Percentiles rank a stretch among this genome's conserved stretches.
Conservation (phyloP, 2,329 filamentous ascomycete species). For the Reticulascus tulasneorum region DNA sequence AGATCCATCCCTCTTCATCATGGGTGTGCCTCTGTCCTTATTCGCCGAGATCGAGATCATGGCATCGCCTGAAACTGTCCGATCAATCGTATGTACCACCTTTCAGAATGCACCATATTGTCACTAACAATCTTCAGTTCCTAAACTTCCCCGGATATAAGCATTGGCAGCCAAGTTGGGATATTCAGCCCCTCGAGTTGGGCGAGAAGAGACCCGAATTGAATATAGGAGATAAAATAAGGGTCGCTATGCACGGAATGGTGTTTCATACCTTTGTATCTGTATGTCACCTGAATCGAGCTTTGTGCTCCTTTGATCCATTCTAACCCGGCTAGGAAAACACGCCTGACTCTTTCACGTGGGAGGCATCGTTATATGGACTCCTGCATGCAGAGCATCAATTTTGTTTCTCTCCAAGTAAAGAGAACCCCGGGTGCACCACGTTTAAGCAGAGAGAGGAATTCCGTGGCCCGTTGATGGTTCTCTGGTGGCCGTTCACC, state of each 20-base stretch:
- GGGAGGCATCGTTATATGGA: slow-evolving; percentile 14
- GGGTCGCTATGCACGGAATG: slow-evolving; percentile 1
- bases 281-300: not conserved
- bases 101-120: not conserved
- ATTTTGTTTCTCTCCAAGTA: slow-evolving; percentile 17
- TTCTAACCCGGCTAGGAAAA: slow-evolving; percentile 1
- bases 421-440: slow-evolving; percentile 15
- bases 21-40: not conserved
- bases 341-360: slow-evolving; percentile 11
- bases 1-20: not conserved
- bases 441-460: slow-evolving; percentile 18
- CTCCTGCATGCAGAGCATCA: slow-evolving; percentile 17
- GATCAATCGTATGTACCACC: not conserved
- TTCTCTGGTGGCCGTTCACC: slow-evolving; percentile 7
- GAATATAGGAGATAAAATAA: not conserved
- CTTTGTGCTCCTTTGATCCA: too few species aligned
- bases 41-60: slow-evolving; percentile 1
- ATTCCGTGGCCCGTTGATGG: slow-evolving; percentile 10
- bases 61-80: not conserved
- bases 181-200: not conserved
- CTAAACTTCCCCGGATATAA: not conserved
- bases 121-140: not conserved
- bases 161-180: not conserved
- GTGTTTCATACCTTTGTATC: not conserved
- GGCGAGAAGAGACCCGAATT: not conserved